Evolutionary conservation across 148 eudicot genomes (phyloP), one percentile per base, ranked within the genome.

Genomic region (Talinum fruticosum): DNA sequence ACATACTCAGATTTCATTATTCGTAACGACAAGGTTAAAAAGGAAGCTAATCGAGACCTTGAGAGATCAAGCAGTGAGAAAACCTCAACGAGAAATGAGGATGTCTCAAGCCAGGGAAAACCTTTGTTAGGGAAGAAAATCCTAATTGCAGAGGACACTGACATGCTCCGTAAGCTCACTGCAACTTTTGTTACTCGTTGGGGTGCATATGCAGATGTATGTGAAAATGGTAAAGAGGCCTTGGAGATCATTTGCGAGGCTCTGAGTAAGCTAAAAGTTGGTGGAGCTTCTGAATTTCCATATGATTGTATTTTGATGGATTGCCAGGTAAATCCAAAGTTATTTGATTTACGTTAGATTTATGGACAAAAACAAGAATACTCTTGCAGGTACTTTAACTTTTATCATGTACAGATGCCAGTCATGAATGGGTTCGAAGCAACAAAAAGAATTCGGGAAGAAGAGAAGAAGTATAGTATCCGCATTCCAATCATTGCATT

Each of bases 221-320:
- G 84, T 73, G 74, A 7, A 59, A 82, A 82, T 33, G 84, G 84
- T 12, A 57, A 30, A 67, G 81, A 82, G 73, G 84, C 81, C 5
- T 28, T 77, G 10, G 75, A 82, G 32, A 49, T 73, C 18, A 54
- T 82, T 0, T 57, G 66, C 62, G 69, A 68, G 37, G 74, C 75
- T 57, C 67, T 82, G 38, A 61, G 49, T 62, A 37, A 47, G 28
- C 24, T 77, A 34, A 44, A 10, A 1, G 80, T 18, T 51, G 80
- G 41, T 37, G 81, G 84, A 28, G 72, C 74, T 73, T 62, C 82
- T 32, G 34, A 15, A 3, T 79, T 82, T 76, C 97, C 91, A 74
- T 95, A 79, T 76, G 91, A 91, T 44, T 92, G 54, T 79, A 87
- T 95, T 57, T 78, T 95, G 66, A 95, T 95, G 97, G 84, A 82